Evolutionary conservation across 495 filamentous ascomycete species (phyloP).

Genomic region (Tuber indicum): DNA sequence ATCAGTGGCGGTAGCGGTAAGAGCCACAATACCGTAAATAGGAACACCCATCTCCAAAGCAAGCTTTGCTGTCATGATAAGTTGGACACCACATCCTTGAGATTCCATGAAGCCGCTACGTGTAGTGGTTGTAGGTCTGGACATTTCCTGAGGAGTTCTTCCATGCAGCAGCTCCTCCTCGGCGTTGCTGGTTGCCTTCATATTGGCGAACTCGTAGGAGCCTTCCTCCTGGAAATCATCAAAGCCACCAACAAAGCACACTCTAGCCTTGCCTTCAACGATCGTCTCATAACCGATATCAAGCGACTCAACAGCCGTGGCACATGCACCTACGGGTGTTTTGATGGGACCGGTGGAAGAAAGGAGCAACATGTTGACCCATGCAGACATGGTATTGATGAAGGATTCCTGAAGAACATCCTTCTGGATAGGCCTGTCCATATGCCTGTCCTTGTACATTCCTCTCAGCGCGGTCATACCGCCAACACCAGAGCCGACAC

Average conservation of each 20-base stretch:
- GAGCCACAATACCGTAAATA: conserved; percentile 87
- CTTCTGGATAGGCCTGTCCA: conserved; percentile 97
- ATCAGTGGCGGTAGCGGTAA: conserved; percentile 96
- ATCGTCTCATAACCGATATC: conserved; percentile 98
- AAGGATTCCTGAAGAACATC: conserved; percentile 99
- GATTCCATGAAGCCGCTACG: conserved; percentile 99
- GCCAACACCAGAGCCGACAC: conserved; percentile 94
- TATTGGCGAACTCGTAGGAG: conserved; percentile 99
- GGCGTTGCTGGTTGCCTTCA: conserved; percentile 97
- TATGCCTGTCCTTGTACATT: conserved; percentile 97
- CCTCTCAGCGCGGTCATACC: conserved; percentile 84
- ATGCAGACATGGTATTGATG: conserved; percentile 99
- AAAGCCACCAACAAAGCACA: conserved; percentile 97
- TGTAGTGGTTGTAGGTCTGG: conserved; percentile 90
- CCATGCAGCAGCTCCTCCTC: conserved; percentile 93
- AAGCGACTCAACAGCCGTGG: conserved; percentile 92
- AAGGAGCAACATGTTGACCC: conserved; percentile 97
- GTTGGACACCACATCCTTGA: conserved; percentile 94
- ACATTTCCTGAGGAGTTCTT: conserved; percentile 95
- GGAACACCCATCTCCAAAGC: conserved; percentile 98
- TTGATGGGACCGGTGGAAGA: conserved; percentile 98
- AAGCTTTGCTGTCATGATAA: conserved; percentile 95
- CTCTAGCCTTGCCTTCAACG: conserved; percentile 89
- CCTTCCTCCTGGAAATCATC: conserved; percentile 99
- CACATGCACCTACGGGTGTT: conserved; percentile 95